Base-by-base conservation (phyloP, 2,329 filamentous ascomycete genomes). In the Pseudogymnoascus sp. region DNA sequence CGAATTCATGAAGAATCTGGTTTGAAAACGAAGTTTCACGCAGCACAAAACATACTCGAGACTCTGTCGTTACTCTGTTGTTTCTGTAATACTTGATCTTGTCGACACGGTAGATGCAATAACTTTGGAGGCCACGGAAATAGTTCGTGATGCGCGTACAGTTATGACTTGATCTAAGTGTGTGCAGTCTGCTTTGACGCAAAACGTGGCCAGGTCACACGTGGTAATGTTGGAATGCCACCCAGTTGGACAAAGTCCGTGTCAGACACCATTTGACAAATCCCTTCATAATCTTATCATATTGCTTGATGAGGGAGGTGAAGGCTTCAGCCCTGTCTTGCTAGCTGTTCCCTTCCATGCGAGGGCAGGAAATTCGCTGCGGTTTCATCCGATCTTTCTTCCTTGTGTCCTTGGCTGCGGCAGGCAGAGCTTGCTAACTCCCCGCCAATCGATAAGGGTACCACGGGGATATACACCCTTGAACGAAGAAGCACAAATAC, bases 41-140 rank as follows among this genome's bases (percentile, higher is more conserved):
- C 50, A 33, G 28, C 28, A 56, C 50, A 56, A 56, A 56, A 56
- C 50, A 56, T 56, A 56, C 16, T 56, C 28, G 50, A 56, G 50
- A 56, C 50, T 56, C 50, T 19, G 28, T 22, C 50, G 50, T 56
- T 33, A 22, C 50, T 56, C 14, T 19, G 6, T 11, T 56, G 50
- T 35, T 33, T 19, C 50, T 33, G 16, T 7, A 22, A 35, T 33
- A 53, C 16, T 33, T 56, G 50, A 35, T 56, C 50, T 33, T 35
- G n/a, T 22, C 28, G 22, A 33, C 16, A 12, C 19, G 16, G 16
- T 56, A 8, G 50, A 35, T 8, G 5, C 28, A 33, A 35, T 56
- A 33, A 11, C 5, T 56, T 56, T 14, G 28, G 16, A 33, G 28
- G 14, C 28, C 5, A 33, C 35, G 50, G 19, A 19, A 56, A 14